phyloP scores from a whole-genome alignment of 805 yeast species.

The Saccharomyces kudriavzevii region DNA sequence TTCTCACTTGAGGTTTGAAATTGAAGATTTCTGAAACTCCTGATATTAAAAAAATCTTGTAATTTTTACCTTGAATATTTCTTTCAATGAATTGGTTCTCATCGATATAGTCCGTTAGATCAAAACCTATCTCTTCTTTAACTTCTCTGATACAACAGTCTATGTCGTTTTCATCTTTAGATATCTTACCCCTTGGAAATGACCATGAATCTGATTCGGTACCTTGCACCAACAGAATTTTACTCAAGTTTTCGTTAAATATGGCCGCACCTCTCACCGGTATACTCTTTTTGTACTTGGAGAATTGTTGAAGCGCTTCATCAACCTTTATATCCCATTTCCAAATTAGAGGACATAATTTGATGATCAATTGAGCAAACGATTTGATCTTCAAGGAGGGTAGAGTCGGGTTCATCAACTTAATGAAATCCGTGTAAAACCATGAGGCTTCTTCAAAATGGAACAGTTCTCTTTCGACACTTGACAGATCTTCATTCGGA shows the following conservation, averaged over 20 bases:
- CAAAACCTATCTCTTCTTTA: slow-evolving; percentile 88
- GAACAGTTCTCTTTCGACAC: slow-evolving; percentile 63
- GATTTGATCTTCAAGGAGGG: slow-evolving; percentile 72
- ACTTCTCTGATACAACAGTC: slow-evolving; percentile 90
- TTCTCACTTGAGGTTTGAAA: slow-evolving; percentile 79
- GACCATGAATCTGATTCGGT: slow-evolving; percentile 82
- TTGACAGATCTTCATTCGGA: slow-evolving; percentile 80
- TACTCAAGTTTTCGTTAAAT: slow-evolving; percentile 60
- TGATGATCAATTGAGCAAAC: slow-evolving; percentile 61
- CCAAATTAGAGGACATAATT: slow-evolving; percentile 70
- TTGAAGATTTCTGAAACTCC: slow-evolving; percentile 67
- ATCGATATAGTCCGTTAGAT: slow-evolving; percentile 58
- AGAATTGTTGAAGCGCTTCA: slow-evolving; percentile 70
- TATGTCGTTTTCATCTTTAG: slow-evolving; percentile 82
- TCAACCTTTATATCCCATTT: slow-evolving; percentile 72
- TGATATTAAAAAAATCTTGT: slow-evolving; percentile 67
- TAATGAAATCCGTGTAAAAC: slow-evolving; percentile 84
- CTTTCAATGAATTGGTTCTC: slow-evolving; percentile 73
- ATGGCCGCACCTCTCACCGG: slow-evolving; percentile 97
- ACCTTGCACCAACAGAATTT: slow-evolving; percentile 75
- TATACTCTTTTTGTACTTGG: slow-evolving; percentile 76
- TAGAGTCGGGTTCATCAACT: slow-evolving; percentile 61
- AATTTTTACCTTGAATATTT: slow-evolving; percentile 74
- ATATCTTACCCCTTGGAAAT: slow-evolving; percentile 94
- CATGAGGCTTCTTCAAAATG: slow-evolving; percentile 98